Base-by-base conservation (phyloP, 495 filamentous ascomycete species). In the Mytilinidion resinicola region DNA sequence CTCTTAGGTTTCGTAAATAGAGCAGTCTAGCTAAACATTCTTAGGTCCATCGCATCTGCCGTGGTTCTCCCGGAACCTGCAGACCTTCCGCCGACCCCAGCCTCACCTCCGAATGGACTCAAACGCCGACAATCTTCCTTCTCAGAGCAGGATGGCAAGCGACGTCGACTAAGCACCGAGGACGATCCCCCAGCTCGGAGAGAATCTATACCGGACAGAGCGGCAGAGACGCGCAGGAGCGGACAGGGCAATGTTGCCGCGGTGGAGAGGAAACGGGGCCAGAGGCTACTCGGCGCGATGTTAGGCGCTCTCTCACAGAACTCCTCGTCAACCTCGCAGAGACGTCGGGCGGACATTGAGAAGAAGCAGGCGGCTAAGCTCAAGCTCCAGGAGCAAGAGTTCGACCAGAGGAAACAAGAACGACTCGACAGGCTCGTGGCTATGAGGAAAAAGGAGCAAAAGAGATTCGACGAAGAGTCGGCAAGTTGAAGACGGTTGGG, bases 291-390 rank as follows among this genome's bases (percentile, higher is more conserved):
- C 74, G 93, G 93, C 53, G 90, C 85, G 51, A 73, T 96, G 64
- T 76, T 96, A 63, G 90, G 86, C 69, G 92, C 90, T 53, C 82
- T 97, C 57, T 92, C 88, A 69, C 88, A 93, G 77, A 88, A 81
- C 64, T 81, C 82, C 64, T 79, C 69, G 37, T 75, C 78, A 47
- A 77, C 82, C 64, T 82, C 88, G 67, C 85, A 89, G 65, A 88
- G 83, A 72, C 85, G 85, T 63, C 82, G 92, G 52, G 83, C 82
- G 57, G 92, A 98, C 68, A 92, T 96, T 67, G 91, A 97, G 73
- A 85, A 84, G 67, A 87, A 88, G 67, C 89, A 93, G 70, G 85
- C 91, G 71, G 89, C 89, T 65, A 91, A 90, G 74, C 76, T 87
- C 42, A 85, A 87, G 67, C 74, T 82, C 62, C 87, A 90, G 72